These are phyloP conservation scores for Talaromyces ruber DNA, from an alignment of 495 filamentous ascomycete genomes.

Conservation along the genomic window DNA sequence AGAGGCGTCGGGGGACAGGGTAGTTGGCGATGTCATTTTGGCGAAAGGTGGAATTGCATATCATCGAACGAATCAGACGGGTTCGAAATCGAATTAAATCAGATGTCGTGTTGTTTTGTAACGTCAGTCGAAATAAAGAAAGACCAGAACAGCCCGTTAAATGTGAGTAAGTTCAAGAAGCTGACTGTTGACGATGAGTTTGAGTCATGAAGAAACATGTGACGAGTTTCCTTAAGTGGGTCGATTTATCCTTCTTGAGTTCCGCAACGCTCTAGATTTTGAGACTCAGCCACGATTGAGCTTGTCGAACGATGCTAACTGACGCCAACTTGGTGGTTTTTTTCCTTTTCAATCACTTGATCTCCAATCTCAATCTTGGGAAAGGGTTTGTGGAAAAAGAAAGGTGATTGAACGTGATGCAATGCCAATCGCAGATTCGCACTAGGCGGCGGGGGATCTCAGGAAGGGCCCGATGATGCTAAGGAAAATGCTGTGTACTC, in stretches of 20 bases:
- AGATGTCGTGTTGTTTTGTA: background rate
- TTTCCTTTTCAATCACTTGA: background rate
- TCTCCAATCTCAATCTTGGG: background rate
- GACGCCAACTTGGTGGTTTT: background rate
- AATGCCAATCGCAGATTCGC: background rate
- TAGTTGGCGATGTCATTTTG: conserved; percentile 20
- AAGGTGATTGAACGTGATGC: background rate
- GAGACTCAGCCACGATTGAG: background rate
- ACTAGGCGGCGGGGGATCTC: background rate
- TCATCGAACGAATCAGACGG: background rate
- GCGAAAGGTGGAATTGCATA: background rate
- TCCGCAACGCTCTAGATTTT: background rate
- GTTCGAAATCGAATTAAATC: background rate
- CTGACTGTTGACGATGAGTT: background rate
- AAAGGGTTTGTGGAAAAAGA: background rate
- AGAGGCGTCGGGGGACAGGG: conserved; percentile 29
- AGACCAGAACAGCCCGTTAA: background rate
- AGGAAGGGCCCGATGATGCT: background rate
- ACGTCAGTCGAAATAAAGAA: background rate
- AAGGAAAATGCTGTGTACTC: background rate
- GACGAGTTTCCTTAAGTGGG: background rate
- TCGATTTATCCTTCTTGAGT: background rate
- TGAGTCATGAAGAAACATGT: conserved; percentile 2
- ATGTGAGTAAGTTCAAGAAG: background rate
- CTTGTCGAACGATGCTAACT: background rate